phyloP scores from a whole-genome alignment of 2,329 filamentous ascomycete genomes.

The Eutypa lata region DNA sequence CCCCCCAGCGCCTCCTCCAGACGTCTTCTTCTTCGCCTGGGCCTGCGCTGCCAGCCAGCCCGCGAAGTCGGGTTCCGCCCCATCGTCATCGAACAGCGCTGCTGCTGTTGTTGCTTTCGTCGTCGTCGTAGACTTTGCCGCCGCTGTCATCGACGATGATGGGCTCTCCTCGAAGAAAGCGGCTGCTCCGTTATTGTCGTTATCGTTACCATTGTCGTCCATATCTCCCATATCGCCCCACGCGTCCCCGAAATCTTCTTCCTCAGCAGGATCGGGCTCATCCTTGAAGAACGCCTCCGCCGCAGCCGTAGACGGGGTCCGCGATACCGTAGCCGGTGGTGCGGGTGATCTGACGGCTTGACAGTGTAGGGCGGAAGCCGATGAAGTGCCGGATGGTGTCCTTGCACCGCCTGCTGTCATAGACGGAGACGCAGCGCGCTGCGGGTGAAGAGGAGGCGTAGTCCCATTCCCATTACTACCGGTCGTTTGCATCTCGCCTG shows the following conservation, averaged over 20 bases:
- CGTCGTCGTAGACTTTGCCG: conserved; percentile 29
- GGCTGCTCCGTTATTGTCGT: conserved; percentile 38
- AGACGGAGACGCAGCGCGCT: conserved; percentile 36
- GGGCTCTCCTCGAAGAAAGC: conserved; percentile 38
- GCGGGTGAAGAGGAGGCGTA: conserved; percentile 32
- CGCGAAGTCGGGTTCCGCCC: conserved; percentile 90
- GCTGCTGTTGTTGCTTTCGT: conserved; percentile 30
- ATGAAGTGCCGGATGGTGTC: conserved; percentile 38
- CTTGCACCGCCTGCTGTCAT: conserved; percentile 31
- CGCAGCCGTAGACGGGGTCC: conserved; percentile 44
- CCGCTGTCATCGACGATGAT: conserved; percentile 21
- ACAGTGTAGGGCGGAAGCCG: conserved; percentile 58
- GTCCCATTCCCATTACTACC: conserved; percentile 40
- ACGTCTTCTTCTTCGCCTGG: conserved; percentile 68
- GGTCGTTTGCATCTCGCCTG: conserved; percentile 76
- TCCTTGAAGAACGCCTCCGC: conserved; percentile 35
- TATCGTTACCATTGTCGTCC: conserved; percentile 51
- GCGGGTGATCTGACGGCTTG: conserved; percentile 56
- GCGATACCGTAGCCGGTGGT: conserved; percentile 39
- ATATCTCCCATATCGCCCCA: conserved; percentile 69
- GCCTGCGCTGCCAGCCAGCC: conserved; percentile 92
- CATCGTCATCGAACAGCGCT: conserved; percentile 72
- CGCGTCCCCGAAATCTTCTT: conserved; percentile 61
- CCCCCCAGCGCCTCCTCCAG: conserved; percentile 29
- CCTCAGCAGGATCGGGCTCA: conserved; percentile 47